phyloP scores from a whole-genome alignment of 345 rosid genomes.

The Gossypium thurberi region DNA sequence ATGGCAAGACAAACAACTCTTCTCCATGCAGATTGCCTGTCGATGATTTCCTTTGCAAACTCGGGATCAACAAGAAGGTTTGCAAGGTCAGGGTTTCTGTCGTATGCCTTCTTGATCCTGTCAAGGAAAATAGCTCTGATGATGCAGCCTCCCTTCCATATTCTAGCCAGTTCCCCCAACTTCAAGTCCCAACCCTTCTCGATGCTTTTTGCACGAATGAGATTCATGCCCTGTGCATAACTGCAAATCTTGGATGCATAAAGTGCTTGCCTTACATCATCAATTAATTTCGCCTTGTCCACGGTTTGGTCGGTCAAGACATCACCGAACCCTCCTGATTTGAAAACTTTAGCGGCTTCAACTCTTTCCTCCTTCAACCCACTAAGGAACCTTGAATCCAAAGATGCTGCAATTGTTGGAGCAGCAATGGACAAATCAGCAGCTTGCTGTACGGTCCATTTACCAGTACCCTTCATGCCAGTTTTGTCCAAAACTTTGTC shows the following conservation, averaged over 20 bases:
- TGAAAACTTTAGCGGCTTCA: slow-evolving; percentile 78
- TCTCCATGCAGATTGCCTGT: slow-evolving; percentile 92
- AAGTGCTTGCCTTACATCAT: slow-evolving; percentile 87
- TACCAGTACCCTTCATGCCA: slow-evolving; percentile 97
- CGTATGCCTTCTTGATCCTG: slow-evolving; percentile 94
- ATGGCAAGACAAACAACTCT: slow-evolving; percentile 82
- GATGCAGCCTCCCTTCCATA: slow-evolving; percentile 99
- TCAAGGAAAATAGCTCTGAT: slow-evolving; percentile 88
- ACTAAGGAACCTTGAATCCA: slow-evolving; percentile 85
- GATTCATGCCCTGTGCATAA: slow-evolving; percentile 97
- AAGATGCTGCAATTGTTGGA: slow-evolving; percentile 85
- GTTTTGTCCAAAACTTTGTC: slow-evolving; percentile 96
- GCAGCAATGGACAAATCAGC: slow-evolving; percentile 92
- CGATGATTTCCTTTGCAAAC: slow-evolving; percentile 87
- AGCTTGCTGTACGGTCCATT: slow-evolving; percentile 98
- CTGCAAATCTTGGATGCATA: slow-evolving; percentile 94
- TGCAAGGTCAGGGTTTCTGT: slow-evolving; percentile 75
- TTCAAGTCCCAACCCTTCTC: slow-evolving; percentile 84
- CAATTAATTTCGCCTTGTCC: slow-evolving; percentile 72
- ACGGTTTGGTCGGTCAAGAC: slow-evolving; percentile 49
- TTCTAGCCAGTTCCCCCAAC: slow-evolving; percentile 93
- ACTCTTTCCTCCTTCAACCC: slow-evolving; percentile 92
- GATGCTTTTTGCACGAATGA: slow-evolving; percentile 80
- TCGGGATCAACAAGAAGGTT: slow-evolving; percentile 94
- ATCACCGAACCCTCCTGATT: slow-evolving; percentile 67